Conservation (phyloP, 169 alveolate genomes). For the Theileria equi region DNA sequence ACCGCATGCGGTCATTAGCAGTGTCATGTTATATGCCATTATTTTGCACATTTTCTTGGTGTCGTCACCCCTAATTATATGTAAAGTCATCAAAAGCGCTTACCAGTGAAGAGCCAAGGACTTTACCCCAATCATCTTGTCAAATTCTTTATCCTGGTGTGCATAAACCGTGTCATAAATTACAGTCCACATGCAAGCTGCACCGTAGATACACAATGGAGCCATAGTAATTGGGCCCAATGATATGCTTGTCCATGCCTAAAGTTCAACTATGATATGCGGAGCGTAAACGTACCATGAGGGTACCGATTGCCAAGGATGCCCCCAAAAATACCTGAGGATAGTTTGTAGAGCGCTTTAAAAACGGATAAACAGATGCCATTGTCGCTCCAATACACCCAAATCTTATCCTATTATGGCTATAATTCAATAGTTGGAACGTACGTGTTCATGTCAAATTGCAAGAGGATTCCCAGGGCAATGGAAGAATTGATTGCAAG, state of each 20-base stretch:
- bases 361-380: conserved; percentile 84
- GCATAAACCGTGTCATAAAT: conserved; percentile 94
- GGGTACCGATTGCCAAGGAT: conserved; percentile 88
- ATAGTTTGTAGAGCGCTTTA: conserved; percentile 84
- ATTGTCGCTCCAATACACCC: conserved; percentile 75
- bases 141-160: conserved; percentile 87
- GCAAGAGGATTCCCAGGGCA: conserved; percentile 43
- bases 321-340: conserved; percentile 90
- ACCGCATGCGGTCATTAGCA: conserved; percentile 52
- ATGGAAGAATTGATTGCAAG: conserved; percentile 34
- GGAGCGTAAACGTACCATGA: conserved; percentile 59
- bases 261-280: conserved; percentile 2
- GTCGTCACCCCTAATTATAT: conserved; percentile 46
- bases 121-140: conserved; percentile 80
- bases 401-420: conserved; percentile 20
- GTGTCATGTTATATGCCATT: conserved; percentile 23
- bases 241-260: conserved; percentile 73
- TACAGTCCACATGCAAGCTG: conserved; percentile 86
- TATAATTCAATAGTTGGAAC: background rate
- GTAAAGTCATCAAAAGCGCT: conserved; percentile 57
- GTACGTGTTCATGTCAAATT: conserved; percentile 40
- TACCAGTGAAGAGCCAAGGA: conserved; percentile 90
- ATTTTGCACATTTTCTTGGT: conserved; percentile 37
- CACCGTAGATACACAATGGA: conserved; percentile 48
- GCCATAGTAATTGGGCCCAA: conserved; percentile 54